These are phyloP conservation scores for Lipomyces japonicus DNA, from an alignment of 805 yeast species.

Conservation along the genomic window DNA sequence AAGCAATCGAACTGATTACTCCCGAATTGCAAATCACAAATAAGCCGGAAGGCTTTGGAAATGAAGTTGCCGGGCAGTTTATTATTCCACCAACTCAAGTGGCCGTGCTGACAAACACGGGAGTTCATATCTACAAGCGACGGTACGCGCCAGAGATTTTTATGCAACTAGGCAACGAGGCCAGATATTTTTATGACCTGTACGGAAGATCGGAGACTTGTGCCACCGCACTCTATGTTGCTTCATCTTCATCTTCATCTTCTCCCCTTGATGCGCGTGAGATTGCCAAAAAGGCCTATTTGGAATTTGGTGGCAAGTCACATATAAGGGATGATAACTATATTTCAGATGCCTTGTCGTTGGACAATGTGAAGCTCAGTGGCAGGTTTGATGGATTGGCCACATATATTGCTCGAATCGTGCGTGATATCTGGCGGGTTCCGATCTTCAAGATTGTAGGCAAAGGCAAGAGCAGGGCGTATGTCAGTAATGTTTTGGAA, in stretches of 20 bases:
- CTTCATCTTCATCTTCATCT: conserved; percentile 46
- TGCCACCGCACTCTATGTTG: conserved; percentile 77
- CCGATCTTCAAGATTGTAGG: conserved; percentile 52
- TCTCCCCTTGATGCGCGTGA: conserved; percentile 40
- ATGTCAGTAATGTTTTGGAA: conserved; percentile 17
- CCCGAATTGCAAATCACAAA: conserved; percentile 67
- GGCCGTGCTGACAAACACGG: conserved; percentile 77
- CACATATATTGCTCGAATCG: conserved; percentile 68
- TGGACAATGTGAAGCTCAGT: conserved; percentile 63
- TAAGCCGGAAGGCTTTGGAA: conserved; percentile 78
- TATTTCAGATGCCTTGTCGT: conserved; percentile 18
- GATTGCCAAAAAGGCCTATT: conserved; percentile 35
- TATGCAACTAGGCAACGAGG: conserved; percentile 61
- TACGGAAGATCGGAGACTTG: conserved; percentile 90
- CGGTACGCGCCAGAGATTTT: conserved; percentile 78
- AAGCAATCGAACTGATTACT: conserved; percentile 67
- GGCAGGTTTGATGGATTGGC: conserved; percentile 89
- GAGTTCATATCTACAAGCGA: conserved; percentile 71
- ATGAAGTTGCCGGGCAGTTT: conserved; percentile 83
- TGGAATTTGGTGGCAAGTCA: conserved; percentile 40
- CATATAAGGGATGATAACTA: conserved; percentile 33
- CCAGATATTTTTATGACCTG: conserved; percentile 64
- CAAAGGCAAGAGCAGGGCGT: conserved; percentile 2
- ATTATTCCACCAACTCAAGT: conserved; percentile 58
- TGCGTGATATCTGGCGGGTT: conserved; percentile 73